Percentiles rank a stretch among this genome's conserved stretches.
phyloP scores from a whole-genome alignment of 2,329 filamentous ascomycete species.

The Aspergillus fijiensis region DNA sequence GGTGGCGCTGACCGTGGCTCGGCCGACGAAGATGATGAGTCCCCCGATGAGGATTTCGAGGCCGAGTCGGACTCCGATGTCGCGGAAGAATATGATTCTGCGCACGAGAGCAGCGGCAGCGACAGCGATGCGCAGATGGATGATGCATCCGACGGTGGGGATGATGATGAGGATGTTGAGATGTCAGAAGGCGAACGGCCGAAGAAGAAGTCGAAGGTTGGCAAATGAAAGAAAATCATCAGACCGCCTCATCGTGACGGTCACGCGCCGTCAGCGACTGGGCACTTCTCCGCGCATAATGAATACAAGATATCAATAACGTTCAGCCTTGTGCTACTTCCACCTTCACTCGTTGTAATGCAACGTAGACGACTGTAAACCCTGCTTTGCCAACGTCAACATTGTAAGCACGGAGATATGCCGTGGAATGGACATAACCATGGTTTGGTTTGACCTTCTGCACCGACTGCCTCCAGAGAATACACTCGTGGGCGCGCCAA shows the following conservation, averaged over 20 bases:
- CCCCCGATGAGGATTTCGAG: slow-evolving; percentile 92
- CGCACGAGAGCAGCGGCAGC: slow-evolving; percentile 78
- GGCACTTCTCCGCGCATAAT: slow-evolving; percentile 14
- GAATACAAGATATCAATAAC: slow-evolving; percentile 10
- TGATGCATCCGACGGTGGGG: slow-evolving; percentile 43
- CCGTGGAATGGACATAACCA: neutral
- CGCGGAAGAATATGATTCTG: slow-evolving; percentile 92
- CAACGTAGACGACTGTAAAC: neutral
- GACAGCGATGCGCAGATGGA: slow-evolving; percentile 64
- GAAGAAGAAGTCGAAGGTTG: slow-evolving; percentile 63
- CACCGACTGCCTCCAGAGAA: no score
- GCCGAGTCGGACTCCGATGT: slow-evolving; percentile 92
- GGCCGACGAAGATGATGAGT: slow-evolving; percentile 94
- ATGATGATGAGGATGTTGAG: slow-evolving; percentile 39
- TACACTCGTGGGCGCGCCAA: no score
- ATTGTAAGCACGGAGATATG: neutral
- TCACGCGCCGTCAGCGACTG: neutral
- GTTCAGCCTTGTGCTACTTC: neutral
- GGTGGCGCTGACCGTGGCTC: slow-evolving; percentile 76
- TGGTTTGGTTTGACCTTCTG: no score
- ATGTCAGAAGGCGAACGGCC: slow-evolving; percentile 51
- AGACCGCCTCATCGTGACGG: neutral
- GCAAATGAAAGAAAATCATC: slow-evolving; percentile 26
- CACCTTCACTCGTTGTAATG: neutral
- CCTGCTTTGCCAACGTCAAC: neutral